Evolutionary conservation across 2,329 filamentous ascomycete species (phyloP).

Genomic region (Byssoonygena ceratinophila): DNA sequence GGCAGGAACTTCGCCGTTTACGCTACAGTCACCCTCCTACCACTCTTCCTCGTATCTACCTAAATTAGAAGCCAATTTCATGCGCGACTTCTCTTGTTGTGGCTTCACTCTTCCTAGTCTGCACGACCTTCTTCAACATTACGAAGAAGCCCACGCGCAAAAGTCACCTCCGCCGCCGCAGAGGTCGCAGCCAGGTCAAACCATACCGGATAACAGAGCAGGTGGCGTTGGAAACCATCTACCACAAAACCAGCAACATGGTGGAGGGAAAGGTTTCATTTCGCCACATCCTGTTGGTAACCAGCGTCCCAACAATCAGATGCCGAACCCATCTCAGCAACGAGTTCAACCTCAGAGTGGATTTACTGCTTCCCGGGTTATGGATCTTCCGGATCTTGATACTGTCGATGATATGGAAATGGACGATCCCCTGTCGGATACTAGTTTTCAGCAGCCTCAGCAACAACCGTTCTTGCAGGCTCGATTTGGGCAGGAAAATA

Average conservation of each 20-base stretch:
- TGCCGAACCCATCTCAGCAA: slow-evolving; percentile 14
- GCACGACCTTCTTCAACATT: slow-evolving; percentile 91
- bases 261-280: not conserved
- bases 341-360: slow-evolving; percentile 17
- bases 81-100: slow-evolving; percentile 95
- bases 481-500: slow-evolving; percentile 47
- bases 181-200: slow-evolving; percentile 42
- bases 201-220: slow-evolving; percentile 8
- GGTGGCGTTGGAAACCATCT: slow-evolving; percentile 15
- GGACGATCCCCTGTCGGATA: slow-evolving; percentile 63
- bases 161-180: slow-evolving; percentile 44
- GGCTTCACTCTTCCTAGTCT: slow-evolving; percentile 79
- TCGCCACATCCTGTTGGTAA: slow-evolving; percentile 13
- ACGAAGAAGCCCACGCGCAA: slow-evolving; percentile 85
- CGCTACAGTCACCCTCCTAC: slow-evolving; percentile 82
- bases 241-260: slow-evolving; percentile 19
- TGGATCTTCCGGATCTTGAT: slow-evolving; percentile 31
- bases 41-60: slow-evolving; percentile 95
- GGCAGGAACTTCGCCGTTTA: slow-evolving; percentile 89
- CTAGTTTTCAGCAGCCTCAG: slow-evolving; percentile 44
- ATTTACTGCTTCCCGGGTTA: slow-evolving; percentile 18
- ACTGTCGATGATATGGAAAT: slow-evolving; percentile 71
- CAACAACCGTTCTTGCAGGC: slow-evolving; percentile 60
- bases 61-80: slow-evolving; percentile 93
- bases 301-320: slow-evolving; percentile 17